Evolutionary conservation across 2,329 filamentous ascomycete genomes (phyloP), one percentile per base, ranked within the genome.

Genomic region (Colletotrichum tamarilloi): DNA sequence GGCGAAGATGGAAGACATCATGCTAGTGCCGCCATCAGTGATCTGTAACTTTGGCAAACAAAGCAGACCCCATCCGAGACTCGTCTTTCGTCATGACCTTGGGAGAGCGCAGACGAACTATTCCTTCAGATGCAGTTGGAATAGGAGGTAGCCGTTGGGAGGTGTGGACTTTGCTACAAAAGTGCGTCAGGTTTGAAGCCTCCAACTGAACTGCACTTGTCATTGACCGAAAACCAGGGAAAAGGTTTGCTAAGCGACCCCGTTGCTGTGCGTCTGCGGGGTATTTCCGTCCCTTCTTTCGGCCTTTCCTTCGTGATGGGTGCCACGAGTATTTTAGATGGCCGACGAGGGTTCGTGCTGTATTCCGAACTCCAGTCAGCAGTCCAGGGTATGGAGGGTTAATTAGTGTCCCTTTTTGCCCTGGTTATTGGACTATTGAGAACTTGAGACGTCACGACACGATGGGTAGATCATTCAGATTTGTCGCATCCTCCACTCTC

Each of bases 201-300:
- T 64, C 57, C 68, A 59, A 38, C 28, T 46, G 24, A 30, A 42
- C 38, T 69, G 65, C 53, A 55, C 30, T 60, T 60, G 19, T 56
- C 60, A 56, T 64, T 65, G 60, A 70, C 26, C 55, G 26, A 56
- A 62, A 62, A 60, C 62, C 55, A 71, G 71, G 65, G 35, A 52
- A 53, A 65, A 70, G 42, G 55, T 35, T 56, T 62, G 56, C 56
- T 71, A 65, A 62, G 32, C 26, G 62, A 35, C 71, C 60, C 71
- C 49, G 32, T 66, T 64, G 56, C 67, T 62, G 67, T 22, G 56
- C 66, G 58, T 65, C 66, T 69, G 70, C 67, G 67, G 56, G 71
- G 60, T 52, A 53, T 65, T 69, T 73, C 49, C 56, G 62, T 71
- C 71, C 49, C 71, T 60, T 71, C 67, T 73, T 60, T 70, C 56